phyloP scores from a whole-genome alignment of 805 yeast species.

The Groenewaldozyma tartarivorans region DNA sequence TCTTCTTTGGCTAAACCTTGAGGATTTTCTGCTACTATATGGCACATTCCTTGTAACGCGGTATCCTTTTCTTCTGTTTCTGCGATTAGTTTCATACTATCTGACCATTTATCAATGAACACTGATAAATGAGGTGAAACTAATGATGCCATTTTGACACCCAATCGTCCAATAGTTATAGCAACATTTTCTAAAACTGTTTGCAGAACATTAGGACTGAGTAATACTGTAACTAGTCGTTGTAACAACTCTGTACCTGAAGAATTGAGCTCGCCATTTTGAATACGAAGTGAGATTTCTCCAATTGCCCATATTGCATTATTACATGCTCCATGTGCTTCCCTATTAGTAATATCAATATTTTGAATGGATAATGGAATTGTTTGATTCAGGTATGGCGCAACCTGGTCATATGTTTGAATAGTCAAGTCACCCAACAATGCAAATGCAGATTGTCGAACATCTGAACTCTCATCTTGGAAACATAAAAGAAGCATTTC shows the following conservation, averaged over 20 bases:
- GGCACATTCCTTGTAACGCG: slow-evolving; percentile 77
- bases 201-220: slow-evolving; percentile 35
- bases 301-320: slow-evolving; percentile 95
- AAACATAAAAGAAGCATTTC: slow-evolving; percentile 58
- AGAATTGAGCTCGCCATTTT: slow-evolving; percentile 34
- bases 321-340: slow-evolving; percentile 65
- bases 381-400: slow-evolving; percentile 25
- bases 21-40: slow-evolving; percentile 57
- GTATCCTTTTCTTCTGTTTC: slow-evolving; percentile 85
- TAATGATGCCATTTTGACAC: slow-evolving; percentile 49
- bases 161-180: slow-evolving; percentile 81
- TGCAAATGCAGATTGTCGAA: slow-evolving; percentile 89
- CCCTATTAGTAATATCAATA: slow-evolving; percentile 43
- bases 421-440: slow-evolving; percentile 83
- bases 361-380: slow-evolving; percentile 45
- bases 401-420: slow-evolving; percentile 35
- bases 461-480: slow-evolving; percentile 71
- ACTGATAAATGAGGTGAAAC: slow-evolving; percentile 50
- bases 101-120: slow-evolving; percentile 61
- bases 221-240: slow-evolving; percentile 50
- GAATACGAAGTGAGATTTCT: slow-evolving; percentile 60
- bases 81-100: slow-evolving; percentile 52
- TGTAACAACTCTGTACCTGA: slow-evolving; percentile 46
- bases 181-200: slow-evolving; percentile 81
- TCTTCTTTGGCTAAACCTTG: slow-evolving; percentile 43